A percentile compares a stretch with the other conserved stretches of the same genome.
Conservation (phyloP, 805 yeast genomes). For the Grigorovia yakushimaensis region DNA sequence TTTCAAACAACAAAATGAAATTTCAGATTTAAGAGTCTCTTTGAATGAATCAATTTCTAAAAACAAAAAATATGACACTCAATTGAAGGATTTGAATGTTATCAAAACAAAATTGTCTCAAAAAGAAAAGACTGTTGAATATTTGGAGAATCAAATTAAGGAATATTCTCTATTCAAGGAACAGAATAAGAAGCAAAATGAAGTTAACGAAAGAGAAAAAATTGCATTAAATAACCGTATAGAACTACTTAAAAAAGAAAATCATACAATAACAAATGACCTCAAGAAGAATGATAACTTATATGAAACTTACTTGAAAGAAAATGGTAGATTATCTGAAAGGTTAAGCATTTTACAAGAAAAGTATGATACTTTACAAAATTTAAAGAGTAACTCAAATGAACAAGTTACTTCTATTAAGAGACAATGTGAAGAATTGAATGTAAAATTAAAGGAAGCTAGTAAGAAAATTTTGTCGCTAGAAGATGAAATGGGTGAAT, state of each 20-base stretch:
- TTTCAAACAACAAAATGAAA: constrained; percentile 10
- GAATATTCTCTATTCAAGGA: constrained; percentile 26
- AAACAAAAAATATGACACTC: constrained; percentile 10
- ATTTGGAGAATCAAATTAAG: constrained; percentile 34
- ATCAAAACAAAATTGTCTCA: constrained; percentile 22
- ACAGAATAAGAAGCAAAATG: constrained; percentile 20
- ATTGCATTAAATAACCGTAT: constrained; percentile 25
- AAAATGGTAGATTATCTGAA: constrained; percentile 35
- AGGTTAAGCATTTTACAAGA: constrained; percentile 31
- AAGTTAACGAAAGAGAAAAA: constrained; percentile 26
- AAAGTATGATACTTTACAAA: constrained; percentile 31
- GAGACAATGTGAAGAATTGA: constrained; percentile 64
- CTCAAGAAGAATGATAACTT: constrained; percentile 31
- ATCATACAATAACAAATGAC: constrained; percentile 28
- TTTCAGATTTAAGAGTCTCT: not conserved
- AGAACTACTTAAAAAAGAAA: constrained; percentile 31
- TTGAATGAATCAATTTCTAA: constrained; percentile 9
- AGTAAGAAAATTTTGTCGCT: constrained; percentile 50
- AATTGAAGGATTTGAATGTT: constrained; percentile 13
- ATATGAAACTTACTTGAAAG: constrained; percentile 30
- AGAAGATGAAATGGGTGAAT: constrained; percentile 76
- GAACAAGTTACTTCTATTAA: constrained; percentile 42
- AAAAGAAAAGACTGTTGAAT: constrained; percentile 31
- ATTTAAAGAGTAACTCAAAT: constrained; percentile 29
- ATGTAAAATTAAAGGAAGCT: constrained; percentile 58